Base-by-base conservation (phyloP, 2,329 filamentous ascomycete genomes). In the Zymoseptoria tritici region DNA sequence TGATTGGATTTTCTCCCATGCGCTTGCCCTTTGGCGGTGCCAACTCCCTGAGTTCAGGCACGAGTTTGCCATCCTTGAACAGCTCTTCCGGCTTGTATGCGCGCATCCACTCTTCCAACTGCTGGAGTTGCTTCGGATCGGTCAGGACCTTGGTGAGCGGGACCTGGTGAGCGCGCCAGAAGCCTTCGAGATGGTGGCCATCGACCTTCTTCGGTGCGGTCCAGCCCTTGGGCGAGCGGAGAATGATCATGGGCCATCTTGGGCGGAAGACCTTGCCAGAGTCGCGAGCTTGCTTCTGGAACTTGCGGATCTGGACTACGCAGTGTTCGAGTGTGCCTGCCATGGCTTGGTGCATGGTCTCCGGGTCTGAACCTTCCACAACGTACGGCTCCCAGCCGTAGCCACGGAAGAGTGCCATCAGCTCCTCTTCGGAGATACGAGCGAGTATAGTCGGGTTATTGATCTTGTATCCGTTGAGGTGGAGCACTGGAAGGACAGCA, bases 381-480 rank as follows among this genome's bases (percentile, higher is more conserved):
- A 91, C 90, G 74, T 90, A 91, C 8, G 89, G 88, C 54, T 85
- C 83, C 85, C 87, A 92, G 65, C 89, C 89, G 68, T 91, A 91
- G 29, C 89, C 89, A 50, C 83, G 64, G 73, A 92, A 88, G 19
- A 92, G 78, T 22, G 80, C 77, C 66, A 85, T 81, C 5, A 92
- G 79, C 74, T 92, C 89, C 62, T 88, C 83, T 71, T 91, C 87
- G 51, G 83, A 83, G 69, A 92, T 87, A 65, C 89, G 84, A 13
- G 88, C 85, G 16, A 91, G 81, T 0, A 92, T 71, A 4, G 85
- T 91, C 8, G 87, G 87, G 73, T 90, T 90, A 78, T 90, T 89
- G 78, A 91, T 91, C 79, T 92, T 92, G 81, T 91, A 92, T 53
- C 89, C 89, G 67, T 92, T 92, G 36, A 92, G 79, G 72, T 92